Base-by-base conservation (phyloP, 2,329 filamentous ascomycete species). In the Camillea tinctor region DNA sequence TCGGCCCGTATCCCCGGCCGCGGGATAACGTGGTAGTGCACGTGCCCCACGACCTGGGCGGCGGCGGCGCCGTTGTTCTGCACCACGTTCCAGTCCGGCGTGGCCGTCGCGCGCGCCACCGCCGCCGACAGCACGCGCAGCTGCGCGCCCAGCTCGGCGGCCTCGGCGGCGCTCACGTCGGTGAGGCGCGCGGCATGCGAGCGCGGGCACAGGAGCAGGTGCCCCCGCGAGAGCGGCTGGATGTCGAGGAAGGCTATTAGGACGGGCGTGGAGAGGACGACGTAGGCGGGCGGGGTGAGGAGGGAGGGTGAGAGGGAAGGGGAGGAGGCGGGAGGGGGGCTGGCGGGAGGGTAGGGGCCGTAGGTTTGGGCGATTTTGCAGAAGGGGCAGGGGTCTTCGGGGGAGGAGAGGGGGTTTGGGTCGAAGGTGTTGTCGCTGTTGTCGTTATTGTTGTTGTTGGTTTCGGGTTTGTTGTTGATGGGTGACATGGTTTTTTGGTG, bases 11-110 rank as follows among this genome's bases (percentile, higher is more conserved):
- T 84, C 76, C 90, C 86, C 0, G 93, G 93, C 44, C 94, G 80
- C 0, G 94, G 94, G 36, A 99, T 96, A 56, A 98, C 84, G 69
- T 99, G 95, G 74, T 96, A 98, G 75, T 99, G 94, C 54, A 96
- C 89, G 75, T 98, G 94, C 21, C 90, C 90, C 1, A 98, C 93
- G 17, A 97, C 92, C 77, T 98, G 94, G 1, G 93, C 93, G 1
- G 94, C 94, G 30, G 92, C 86, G 3, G 88, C 88, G 17, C 94
- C 92, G 69, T 97, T 98, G 74, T 98, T 98, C 79, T 98, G 94
- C 58, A 98, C 92, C 26, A 98, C 87, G 75, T 99, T 99, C 90
- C 94, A 98, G 77, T 97, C 93, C 55, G 81, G 81, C 1, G 92
- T 85, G 9, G 88, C 89, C 2, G 88, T 91, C 0, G 87, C 86